Conservation (phyloP, 495 filamentous ascomycete species). For the Cryomyces antarcticus region DNA sequence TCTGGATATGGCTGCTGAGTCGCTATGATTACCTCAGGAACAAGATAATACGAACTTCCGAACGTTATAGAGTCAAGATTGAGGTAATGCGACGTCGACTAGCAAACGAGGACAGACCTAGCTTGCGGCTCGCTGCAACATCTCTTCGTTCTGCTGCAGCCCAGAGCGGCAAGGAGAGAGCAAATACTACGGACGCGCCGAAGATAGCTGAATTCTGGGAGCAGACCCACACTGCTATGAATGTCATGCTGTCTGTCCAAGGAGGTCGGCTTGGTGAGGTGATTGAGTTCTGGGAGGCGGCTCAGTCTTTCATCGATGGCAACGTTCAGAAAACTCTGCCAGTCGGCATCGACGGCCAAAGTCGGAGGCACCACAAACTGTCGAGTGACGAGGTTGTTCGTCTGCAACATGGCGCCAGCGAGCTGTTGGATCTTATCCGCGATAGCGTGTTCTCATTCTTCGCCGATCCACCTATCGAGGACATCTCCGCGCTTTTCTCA, state of each 20-base stretch:
- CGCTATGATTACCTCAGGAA: constrained; percentile 73
- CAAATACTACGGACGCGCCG: constrained; percentile 42
- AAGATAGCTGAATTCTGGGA: constrained; percentile 84
- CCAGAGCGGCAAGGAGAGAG: constrained; percentile 34
- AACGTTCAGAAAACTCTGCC: constrained; percentile 66
- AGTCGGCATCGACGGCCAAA: constrained; percentile 64
- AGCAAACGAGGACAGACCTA: constrained; percentile 48
- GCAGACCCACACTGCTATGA: constrained; percentile 50
- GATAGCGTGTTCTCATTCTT: constrained; percentile 65
- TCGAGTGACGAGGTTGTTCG: constrained; percentile 46
- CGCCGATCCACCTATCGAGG: constrained; percentile 74
- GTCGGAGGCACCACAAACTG: constrained; percentile 65
- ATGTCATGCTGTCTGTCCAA: constrained; percentile 42
- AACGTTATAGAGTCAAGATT: constrained; percentile 72
- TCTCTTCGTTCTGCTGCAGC: constrained; percentile 47
- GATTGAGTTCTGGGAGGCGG: constrained; percentile 81
- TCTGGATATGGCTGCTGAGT: constrained; percentile 84
- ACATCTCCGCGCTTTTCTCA: constrained; percentile 66
- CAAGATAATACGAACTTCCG: constrained; percentile 57
- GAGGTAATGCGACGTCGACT: constrained; percentile 73
- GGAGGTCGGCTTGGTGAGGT: constrained; percentile 75
- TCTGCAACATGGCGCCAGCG: constrained; percentile 55
- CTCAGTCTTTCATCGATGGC: constrained; percentile 76
- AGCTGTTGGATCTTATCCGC: constrained; percentile 63
- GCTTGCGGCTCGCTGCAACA: constrained; percentile 41